These are phyloP conservation scores for Lipomyces sp. DNA, from an alignment of 805 yeast genomes.

Conservation along the genomic window DNA sequence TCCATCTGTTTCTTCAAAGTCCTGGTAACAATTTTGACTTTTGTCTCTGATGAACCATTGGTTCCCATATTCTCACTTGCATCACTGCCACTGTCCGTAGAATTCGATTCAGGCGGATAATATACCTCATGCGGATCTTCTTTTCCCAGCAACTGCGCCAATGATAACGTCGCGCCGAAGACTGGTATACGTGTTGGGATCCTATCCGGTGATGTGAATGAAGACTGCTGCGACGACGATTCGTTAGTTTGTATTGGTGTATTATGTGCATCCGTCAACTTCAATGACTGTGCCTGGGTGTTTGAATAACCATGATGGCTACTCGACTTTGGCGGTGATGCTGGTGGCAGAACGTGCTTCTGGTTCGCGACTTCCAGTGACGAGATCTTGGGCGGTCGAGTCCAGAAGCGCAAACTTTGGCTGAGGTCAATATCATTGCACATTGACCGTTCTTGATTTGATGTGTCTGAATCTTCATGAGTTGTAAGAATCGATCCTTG, in stretches of 20 bases:
- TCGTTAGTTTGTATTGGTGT: neutral
- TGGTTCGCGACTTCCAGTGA: neutral
- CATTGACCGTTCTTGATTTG: neutral
- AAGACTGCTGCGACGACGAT: slow-evolving; percentile 5
- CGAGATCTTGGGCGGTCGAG: slow-evolving; percentile 12
- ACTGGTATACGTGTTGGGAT: slow-evolving; percentile 16
- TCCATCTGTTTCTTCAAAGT: slow-evolving; percentile 14
- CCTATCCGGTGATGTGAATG: slow-evolving; percentile 22
- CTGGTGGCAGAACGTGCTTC: neutral
- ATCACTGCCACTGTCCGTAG: neutral
- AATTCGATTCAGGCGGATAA: neutral
- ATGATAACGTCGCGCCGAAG: slow-evolving; percentile 13
- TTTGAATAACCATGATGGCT: neutral
- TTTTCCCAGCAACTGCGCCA: slow-evolving; percentile 12
- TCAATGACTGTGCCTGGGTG: neutral
- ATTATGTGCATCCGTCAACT: neutral
- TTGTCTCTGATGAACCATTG: neutral
- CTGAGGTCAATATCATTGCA: slow-evolving; percentile 2
- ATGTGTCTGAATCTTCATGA: neutral
- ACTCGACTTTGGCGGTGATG: neutral
- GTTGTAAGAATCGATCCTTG: neutral
- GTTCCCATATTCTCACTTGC: neutral
- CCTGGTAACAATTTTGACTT: slow-evolving; percentile 13
- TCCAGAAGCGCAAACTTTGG: slow-evolving; percentile 8
- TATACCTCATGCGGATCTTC: neutral